Evolutionary conservation across 2,329 filamentous ascomycete genomes (phyloP), one percentile per base, ranked within the genome.

Genomic region (Thielaviopsis musarum): DNA sequence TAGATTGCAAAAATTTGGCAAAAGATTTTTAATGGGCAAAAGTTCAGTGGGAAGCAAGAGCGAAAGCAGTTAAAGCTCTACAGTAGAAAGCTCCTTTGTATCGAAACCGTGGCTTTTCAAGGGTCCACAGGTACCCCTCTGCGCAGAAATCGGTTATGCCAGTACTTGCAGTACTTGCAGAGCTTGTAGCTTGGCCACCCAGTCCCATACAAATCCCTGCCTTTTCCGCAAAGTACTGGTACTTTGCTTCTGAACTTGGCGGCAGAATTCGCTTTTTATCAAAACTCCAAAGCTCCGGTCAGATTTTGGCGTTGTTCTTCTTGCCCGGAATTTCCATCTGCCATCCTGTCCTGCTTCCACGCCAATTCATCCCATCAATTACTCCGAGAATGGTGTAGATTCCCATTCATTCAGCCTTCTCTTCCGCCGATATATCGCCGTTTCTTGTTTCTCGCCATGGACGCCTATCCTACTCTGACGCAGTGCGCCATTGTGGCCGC

Each of bases 401-500:
- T n/a, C 17, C n/a, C 5, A 21, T 21, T 21, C 15, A 17, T 9
- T 21, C n/a, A 6, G 17, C 21, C n/a, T 30, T 38, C 48, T 17
- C 15, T 49, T 21, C 51, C 17, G 51, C 34, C 38, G 51, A 15
- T 28, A 57, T 34, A 34, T 34, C 30, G 4, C 9, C 30, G 30
- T 34, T 34, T 34, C 10, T 12, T 10, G 30, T 10, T 10, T 34
- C 10, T 34, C 30, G 70, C 66, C 67, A 95, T 95, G 89, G 87
- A 91, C 64, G 72, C 83, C 59, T 90, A 91, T 70, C 93, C 93
- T 59, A 88, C 91, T n/a, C 78, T 97, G 71, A 76, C 82, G 70
- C 91, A 96, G 75, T 91, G 86, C 76, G 88, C 89, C 65, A 74
- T 95, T 65, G 84, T 94, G 64, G 86, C 91, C 59, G 85, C 87